Evolutionary conservation across 257 asterid genomes (phyloP), one percentile per base, ranked within the genome.

Genomic region (Rauvolfia tetraphylla): DNA sequence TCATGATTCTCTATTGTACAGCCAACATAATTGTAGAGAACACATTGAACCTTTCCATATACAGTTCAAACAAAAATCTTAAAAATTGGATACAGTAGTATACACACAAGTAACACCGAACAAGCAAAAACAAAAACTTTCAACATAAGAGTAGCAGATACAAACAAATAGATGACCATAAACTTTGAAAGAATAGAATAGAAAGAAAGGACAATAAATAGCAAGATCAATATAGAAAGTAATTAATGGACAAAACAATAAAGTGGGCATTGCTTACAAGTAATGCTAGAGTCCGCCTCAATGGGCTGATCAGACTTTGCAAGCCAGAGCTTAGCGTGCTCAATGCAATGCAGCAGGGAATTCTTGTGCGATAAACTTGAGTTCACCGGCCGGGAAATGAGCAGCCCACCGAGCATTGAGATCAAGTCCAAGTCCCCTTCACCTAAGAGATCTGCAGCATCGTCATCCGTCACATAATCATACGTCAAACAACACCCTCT

Each of bases 391-490:
- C 97, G 85, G 0, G 97, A 94, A 73, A 86, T 82, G 84, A 92
- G 53, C 73, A 87, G 68, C 4, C 85, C 81, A 18, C 92, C 95
- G 8, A 92, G 89, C 88, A 73, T 78, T 12, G 97, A 83, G 77
- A 94, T 87, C 84, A 88, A 80, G 76, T 94, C 97, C 90, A 94
- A 83, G 76, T 94, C 98, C 78, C 80, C 68, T 79, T 95, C 97
- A 31, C 86, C 89, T 78, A 93, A 79, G 65, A 88, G 86, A 70
- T 88, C 97, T 23, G 85, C 85, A 0, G 85, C 84, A 41, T 87
- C 97, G 65, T 89, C 98, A 73, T 92, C 97, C 7, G 98, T 91
- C 41, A 94, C 96, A 72, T 86, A 88, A 81, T 94, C 98, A 49
- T 94, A 94, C 0, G 97, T 85, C 77, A 94, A 83, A 84, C 98